These are phyloP conservation scores for Cladophialophora immunda DNA, from an alignment of 2,329 filamentous ascomycete species.

Conservation along the genomic window DNA sequence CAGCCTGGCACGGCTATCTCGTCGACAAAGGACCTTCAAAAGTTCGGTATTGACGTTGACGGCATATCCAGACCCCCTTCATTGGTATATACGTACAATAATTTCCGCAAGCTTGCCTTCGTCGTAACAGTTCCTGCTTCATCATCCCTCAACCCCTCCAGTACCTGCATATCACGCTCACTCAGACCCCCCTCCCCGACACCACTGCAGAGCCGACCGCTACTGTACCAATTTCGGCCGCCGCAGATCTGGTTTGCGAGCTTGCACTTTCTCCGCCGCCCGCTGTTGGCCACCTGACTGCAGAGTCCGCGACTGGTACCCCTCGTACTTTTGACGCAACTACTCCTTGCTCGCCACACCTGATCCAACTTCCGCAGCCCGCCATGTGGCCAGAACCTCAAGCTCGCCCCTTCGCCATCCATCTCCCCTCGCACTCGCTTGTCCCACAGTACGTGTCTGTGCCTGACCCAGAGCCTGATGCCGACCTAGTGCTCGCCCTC, in stretches of 20 bases:
- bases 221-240: constrained; percentile 22
- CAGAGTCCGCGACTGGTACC: constrained; percentile 22
- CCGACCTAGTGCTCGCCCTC: constrained; percentile 10
- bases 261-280: constrained; percentile 27
- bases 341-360: constrained; percentile 22
- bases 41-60: constrained; percentile 28
- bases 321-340: constrained; percentile 36
- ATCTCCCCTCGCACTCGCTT: constrained; percentile 22
- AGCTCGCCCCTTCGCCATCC: constrained; percentile 18
- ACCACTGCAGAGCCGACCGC: constrained; percentile 17
- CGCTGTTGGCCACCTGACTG: constrained; percentile 16
- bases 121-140: constrained; percentile 35
- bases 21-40: constrained; percentile 31
- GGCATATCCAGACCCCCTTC: constrained; percentile 12
- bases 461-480: constrained; percentile 19
- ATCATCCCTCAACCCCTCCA: constrained; percentile 17
- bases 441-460: constrained; percentile 28
- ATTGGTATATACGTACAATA: constrained; percentile 38
- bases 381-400: constrained; percentile 32
- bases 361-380: constrained; percentile 12
- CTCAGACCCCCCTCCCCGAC: constrained; percentile 12
- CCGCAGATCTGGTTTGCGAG: constrained; percentile 25
- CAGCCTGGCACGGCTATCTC: constrained; percentile 26
- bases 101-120: constrained; percentile 27
- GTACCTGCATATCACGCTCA: constrained; percentile 33